Base-by-base conservation (phyloP, 345 rosid species). In the Camelina hispida region DNA sequence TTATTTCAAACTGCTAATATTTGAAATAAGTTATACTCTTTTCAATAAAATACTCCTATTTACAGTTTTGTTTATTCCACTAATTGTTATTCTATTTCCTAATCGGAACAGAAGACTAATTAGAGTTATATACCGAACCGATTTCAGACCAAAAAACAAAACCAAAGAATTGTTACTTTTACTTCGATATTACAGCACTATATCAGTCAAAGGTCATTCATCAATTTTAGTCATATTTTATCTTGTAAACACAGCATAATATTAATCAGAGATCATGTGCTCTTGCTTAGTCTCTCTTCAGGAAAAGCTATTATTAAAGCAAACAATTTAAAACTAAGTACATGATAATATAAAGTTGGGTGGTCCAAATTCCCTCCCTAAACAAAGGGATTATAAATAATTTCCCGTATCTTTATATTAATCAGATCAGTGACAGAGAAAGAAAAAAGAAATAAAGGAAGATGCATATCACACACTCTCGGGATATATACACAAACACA, bases 221-320 rank as follows among this genome's bases (percentile, higher is more conserved):
- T 8, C 25, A 34, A 16, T 17, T 18, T n/a, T 20, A 37, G 18
- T 22, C 59, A 34, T 76, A 55, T 59, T 35, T 53, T 38, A 13
- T 42, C 34, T 9, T 62, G 7, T 69, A 55, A 77, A 56, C 25
- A 64, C 13, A 25, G 20, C 71, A 28, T 50, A 40, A 50, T 25
- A 28, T 20, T 65, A 69, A 64, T 22, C 60, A 65, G 54, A 48
- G 72, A 64, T 78, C 81, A 77, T 71, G 72, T 71, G 81, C 76
- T 57, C 72, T 65, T 58, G 72, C 22, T 9, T 46, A 62, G 35
- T 28, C 64, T 32, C 52, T 76, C 34, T 59, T 51, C 46, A 42
- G 12, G 53, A 12, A 57, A 17, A 47, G 7, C 43, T 23, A 70
- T 63, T 46, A 77, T 56, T 70, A 63, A 28, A 56, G 61, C 40